Evolutionary conservation across 2,329 filamentous ascomycete species (phyloP).

Genomic region (Thielaviopsis musarum): DNA sequence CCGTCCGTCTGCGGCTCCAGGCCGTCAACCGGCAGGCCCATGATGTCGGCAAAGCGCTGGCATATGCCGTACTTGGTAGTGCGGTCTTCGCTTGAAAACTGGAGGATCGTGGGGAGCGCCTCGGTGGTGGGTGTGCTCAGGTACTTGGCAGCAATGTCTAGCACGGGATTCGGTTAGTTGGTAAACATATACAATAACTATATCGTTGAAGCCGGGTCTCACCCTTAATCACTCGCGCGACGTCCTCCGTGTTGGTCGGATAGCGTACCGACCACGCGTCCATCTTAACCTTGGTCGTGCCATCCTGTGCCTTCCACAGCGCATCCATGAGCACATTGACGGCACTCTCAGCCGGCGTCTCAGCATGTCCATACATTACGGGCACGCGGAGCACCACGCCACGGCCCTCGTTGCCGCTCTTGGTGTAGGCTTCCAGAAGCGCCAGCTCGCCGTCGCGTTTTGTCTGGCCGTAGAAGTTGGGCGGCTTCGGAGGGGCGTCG

Average conservation of each 20-base stretch:
- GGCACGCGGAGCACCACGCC: slow-evolving; percentile 65
- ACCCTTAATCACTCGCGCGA: slow-evolving; percentile 60
- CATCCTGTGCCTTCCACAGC: slow-evolving; percentile 56
- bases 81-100: slow-evolving; percentile 74
- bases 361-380: slow-evolving; percentile 65
- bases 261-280: slow-evolving; percentile 75
- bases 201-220: slow-evolving; percentile 18
- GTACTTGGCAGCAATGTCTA: slow-evolving; percentile 58
- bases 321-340: slow-evolving; percentile 66
- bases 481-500: slow-evolving; percentile 45
- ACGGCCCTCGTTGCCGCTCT: slow-evolving; percentile 31
- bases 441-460: slow-evolving; percentile 45
- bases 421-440: slow-evolving; percentile 43
- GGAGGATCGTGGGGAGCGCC: slow-evolving; percentile 51
- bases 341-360: slow-evolving; percentile 57
- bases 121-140: slow-evolving; percentile 30
- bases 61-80: slow-evolving; percentile 88
- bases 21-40: slow-evolving; percentile 52
- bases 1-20: slow-evolving; percentile 56
- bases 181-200: neutral
- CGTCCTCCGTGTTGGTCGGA: slow-evolving; percentile 79
- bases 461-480: slow-evolving; percentile 57
- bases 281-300: slow-evolving; percentile 49
- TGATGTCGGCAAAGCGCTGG: slow-evolving; percentile 57
- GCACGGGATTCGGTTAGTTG: neutral